Base-by-base conservation (phyloP, 352 stramenopile species). In the Phytophthora melonis region DNA sequence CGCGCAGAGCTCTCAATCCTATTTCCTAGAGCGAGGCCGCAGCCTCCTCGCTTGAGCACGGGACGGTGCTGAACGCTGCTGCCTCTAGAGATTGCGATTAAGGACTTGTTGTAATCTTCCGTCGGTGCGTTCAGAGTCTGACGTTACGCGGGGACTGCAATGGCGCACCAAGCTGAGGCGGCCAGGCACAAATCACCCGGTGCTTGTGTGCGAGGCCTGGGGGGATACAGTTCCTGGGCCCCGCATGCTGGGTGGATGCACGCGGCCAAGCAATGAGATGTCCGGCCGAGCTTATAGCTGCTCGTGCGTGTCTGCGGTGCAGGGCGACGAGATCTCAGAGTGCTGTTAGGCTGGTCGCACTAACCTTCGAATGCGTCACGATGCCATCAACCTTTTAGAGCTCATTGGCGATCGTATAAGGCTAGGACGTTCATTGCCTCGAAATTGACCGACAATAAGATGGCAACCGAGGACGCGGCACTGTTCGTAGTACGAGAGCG, bases 91-190 rank as follows among this genome's bases (percentile, higher is more conserved):
- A 54, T 54, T 54, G 47, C 47, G 47, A 27, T 32, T 41, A 27
- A 27, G 11, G 30, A 6, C 25, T 21, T 25, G 30, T 27, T 21
- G 54, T 47, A 59, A 60, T 60, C 30, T 9, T 36, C n/a, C 21
- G 5, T 10, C 41, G 18, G 41, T 21, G 41, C 41, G 36, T 23
- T 47, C 66, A 36, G 66, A 63, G 58, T 0, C 5, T 16, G 39
- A 8, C 50, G 66, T 73, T 73, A 54, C 58, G 14, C 67, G 52
- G 11, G n/a, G 45, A 6, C 34, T 39, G 11, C 47, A 67, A 60
- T 11, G 34, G 14, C n/a, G 23, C 66, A 68, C 41, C 50, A 73
- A 73, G 57, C 27, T 68, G 47, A 72, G 65, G 34, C 47, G 14
- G 39, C 7, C 54, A 36, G 14, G 34, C 65, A 55, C 56, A 58